Conservation (phyloP, 768 basidiomycete species). For the Floccularia luteovirens region DNA sequence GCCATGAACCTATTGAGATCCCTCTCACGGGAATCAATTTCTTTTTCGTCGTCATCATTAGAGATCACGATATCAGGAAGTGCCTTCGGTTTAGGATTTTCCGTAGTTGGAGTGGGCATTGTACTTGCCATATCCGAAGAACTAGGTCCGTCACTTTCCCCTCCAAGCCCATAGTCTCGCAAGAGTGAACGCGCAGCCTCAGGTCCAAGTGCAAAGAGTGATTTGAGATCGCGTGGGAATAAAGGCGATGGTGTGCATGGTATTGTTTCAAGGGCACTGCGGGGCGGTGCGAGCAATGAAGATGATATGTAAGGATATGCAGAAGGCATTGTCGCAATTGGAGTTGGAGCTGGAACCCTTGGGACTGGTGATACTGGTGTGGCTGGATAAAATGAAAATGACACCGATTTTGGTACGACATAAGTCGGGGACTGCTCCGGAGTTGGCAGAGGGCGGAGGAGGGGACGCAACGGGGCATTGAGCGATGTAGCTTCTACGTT, state of each 20-base stretch:
- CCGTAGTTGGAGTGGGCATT: background rate
- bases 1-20: conserved; percentile 39
- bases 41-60: conserved; percentile 13
- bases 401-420: conserved; percentile 12
- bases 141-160: conserved; percentile 5
- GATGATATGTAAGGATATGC: too few relatives aligned
- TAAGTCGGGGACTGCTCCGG: conserved; percentile 36
- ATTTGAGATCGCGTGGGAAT: conserved; percentile 39
- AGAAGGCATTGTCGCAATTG: conserved; percentile 5
- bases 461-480: conserved; percentile 37
- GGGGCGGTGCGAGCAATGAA: conserved; percentile 1
- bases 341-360: conserved; percentile 6
- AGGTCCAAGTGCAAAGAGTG: conserved; percentile 34
- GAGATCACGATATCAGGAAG: conserved; percentile 5
- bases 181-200: conserved; percentile 31
- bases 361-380: conserved; percentile 10
- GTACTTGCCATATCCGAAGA: background rate
- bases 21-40: conserved; percentile 17
- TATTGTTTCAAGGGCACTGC: conserved; percentile 12
- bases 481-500: conserved; percentile 26
- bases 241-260: conserved; percentile 32
- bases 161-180: conserved; percentile 34
- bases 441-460: conserved; percentile 41
- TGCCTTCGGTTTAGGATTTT: background rate
- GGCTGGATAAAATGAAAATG: conserved; percentile 13